These are phyloP conservation scores for Caryopteris hybrid DNA, from an alignment of 305 asterid species.

Conservation along the genomic window DNA sequence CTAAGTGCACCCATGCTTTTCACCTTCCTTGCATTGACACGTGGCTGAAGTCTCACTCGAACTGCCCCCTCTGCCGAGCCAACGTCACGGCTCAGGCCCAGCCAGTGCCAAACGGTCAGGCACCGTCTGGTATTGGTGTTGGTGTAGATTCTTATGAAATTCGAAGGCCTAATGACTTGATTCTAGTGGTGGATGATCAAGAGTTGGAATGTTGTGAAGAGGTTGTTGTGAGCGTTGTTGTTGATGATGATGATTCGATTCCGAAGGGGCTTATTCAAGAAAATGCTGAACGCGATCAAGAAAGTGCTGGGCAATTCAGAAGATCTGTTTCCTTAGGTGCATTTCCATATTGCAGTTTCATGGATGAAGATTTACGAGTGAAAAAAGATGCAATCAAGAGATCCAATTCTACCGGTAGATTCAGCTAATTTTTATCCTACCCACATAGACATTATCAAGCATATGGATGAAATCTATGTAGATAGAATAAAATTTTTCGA, in stretches of 20 bases:
- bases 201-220: background rate
- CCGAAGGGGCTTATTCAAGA: background rate
- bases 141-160: conserved; percentile 15
- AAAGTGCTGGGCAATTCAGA: conserved; percentile 1
- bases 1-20: conserved; percentile 62
- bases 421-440: too few relatives aligned
- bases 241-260: background rate
- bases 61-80: conserved; percentile 63
- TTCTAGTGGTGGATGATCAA: conserved; percentile 34
- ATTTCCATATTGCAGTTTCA: conserved; percentile 2
- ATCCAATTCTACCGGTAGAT: conserved; percentile 28
- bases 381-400: conserved; percentile 24
- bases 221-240: background rate
- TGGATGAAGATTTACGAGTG: background rate
- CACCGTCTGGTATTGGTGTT: too few relatives aligned
- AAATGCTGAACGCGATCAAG: too few relatives aligned
- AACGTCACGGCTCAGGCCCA: conserved; percentile 13
- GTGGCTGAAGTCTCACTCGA: conserved; percentile 56
- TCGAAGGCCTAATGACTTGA: conserved; percentile 29
- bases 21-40: conserved; percentile 63
- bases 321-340: conserved; percentile 40
- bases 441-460: too few relatives aligned
- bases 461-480: too few relatives aligned
- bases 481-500: too few relatives aligned
- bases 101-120: background rate